phyloP scores from a whole-genome alignment of 805 yeast species.

The Metschnikowia chrysomelidarum region DNA sequence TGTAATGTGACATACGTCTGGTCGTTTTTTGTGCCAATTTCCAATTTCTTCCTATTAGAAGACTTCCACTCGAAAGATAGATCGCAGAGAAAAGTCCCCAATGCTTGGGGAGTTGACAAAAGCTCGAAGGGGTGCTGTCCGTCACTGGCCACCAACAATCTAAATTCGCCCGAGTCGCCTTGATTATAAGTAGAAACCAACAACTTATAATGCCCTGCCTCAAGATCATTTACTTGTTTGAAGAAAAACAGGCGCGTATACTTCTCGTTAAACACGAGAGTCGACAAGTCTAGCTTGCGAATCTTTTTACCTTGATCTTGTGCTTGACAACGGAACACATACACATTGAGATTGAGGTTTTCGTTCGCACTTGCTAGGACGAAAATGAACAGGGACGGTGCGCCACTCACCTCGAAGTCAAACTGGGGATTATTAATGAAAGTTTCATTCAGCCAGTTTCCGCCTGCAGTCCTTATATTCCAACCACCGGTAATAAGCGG shows the following conservation, averaged over 20 bases:
- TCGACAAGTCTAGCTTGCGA: constrained; percentile 22
- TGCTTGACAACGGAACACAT: constrained; percentile 41
- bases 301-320: constrained; percentile 22
- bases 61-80: constrained; percentile 37
- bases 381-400: constrained; percentile 14
- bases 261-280: constrained; percentile 26
- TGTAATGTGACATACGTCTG: constrained; percentile 26
- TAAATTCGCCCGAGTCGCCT: constrained; percentile 27
- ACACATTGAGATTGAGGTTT: constrained; percentile 37
- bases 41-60: constrained; percentile 37
- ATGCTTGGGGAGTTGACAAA: constrained; percentile 21
- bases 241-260: constrained; percentile 38
- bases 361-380: constrained; percentile 17
- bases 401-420: constrained; percentile 21
- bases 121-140: constrained; percentile 10
- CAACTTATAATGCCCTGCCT: constrained; percentile 41
- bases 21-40: constrained; percentile 23
- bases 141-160: constrained; percentile 29
- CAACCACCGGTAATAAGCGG: constrained; percentile 40
- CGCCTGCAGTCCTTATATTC: constrained; percentile 48
- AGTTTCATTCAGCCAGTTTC: constrained; percentile 48
- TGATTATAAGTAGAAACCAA: constrained; percentile 47
- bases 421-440: constrained; percentile 59
- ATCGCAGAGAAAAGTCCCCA: constrained; percentile 35
- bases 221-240: constrained; percentile 19